Percentiles rank a stretch among this genome's conserved stretches.
Evolutionary conservation across 1,284 basidiomycete genomes (phyloP).

Genomic region (Rhizoctonia solani): DNA sequence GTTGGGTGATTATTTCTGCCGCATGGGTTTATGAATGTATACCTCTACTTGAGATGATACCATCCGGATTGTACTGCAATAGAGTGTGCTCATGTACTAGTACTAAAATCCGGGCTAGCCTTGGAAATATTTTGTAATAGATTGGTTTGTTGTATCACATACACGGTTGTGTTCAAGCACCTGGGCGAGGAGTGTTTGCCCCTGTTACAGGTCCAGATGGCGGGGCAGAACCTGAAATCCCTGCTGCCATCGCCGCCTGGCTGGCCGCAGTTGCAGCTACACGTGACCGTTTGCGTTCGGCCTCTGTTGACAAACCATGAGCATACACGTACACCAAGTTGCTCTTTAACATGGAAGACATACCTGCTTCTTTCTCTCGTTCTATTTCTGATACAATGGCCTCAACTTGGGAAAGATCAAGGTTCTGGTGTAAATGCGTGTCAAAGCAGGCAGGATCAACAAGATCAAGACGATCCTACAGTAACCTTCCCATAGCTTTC

Average conservation of each 20-base stretch:
- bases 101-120: too few species aligned
- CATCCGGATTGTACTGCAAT: neutral
- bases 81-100: neutral
- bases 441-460: conserved; percentile 26
- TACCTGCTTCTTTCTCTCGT: conserved; percentile 91
- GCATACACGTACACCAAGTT: neutral
- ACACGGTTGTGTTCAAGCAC: conserved; percentile 5
- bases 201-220: conserved; percentile 24
- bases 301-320: conserved; percentile 56
- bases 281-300: conserved; percentile 79
- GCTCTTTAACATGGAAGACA: conserved; percentile 42
- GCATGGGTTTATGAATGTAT: neutral
- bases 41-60: too few species aligned
- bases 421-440: conserved; percentile 57
- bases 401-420: conserved; percentile 86
- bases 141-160: neutral
- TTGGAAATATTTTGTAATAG: neutral
- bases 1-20: neutral
- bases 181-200: conserved; percentile 30
- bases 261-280: conserved; percentile 80
- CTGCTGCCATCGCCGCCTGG: conserved; percentile 79
- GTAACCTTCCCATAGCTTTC: conserved; percentile 90
- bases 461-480: conserved; percentile 55
- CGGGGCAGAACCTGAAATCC: conserved; percentile 41
- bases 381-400: conserved; percentile 90